Percentiles rank a stretch among this genome's conserved stretches.
Conservation (phyloP, 768 basidiomycete species). For the Lactarius hengduanensis region DNA sequence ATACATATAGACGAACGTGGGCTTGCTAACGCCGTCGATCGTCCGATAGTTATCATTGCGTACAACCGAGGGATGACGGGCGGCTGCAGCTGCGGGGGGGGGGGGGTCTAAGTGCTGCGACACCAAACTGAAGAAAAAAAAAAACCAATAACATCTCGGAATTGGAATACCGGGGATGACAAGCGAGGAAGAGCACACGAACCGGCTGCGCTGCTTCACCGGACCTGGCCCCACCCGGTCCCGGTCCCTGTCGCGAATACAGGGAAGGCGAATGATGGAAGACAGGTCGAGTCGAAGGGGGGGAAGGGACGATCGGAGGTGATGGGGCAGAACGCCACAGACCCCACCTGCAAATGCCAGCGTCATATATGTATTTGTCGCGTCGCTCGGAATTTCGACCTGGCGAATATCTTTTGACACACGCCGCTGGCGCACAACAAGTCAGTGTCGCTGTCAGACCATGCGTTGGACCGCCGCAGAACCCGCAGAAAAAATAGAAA, state of each 20-base stretch:
- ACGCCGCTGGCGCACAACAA: neutral
- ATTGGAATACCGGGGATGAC: neutral
- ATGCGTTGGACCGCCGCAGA: neutral
- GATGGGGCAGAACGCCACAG: neutral
- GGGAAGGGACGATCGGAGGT: neutral
- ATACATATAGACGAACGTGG: neutral
- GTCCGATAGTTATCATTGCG: neutral
- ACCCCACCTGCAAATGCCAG: neutral
- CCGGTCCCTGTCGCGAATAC: neutral
- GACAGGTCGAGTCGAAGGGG: neutral
- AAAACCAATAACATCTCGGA: neutral
- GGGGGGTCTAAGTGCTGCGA: neutral
- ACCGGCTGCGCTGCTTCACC: neutral
- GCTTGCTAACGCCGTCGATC: neutral
- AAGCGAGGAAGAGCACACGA: neutral
- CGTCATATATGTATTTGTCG: neutral
- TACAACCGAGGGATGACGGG: neutral
- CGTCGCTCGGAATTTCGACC: neutral
- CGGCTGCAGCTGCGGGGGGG: neutral
- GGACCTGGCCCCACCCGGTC: neutral
- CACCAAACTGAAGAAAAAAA: neutral
- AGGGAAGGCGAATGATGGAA: neutral
- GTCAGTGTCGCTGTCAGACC: neutral
- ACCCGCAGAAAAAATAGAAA: neutral
- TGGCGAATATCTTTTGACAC: neutral